Evolutionary conservation across 2,329 filamentous ascomycete genomes (phyloP), one percentile per base, ranked within the genome.

Genomic region (Passalora sequoiae): DNA sequence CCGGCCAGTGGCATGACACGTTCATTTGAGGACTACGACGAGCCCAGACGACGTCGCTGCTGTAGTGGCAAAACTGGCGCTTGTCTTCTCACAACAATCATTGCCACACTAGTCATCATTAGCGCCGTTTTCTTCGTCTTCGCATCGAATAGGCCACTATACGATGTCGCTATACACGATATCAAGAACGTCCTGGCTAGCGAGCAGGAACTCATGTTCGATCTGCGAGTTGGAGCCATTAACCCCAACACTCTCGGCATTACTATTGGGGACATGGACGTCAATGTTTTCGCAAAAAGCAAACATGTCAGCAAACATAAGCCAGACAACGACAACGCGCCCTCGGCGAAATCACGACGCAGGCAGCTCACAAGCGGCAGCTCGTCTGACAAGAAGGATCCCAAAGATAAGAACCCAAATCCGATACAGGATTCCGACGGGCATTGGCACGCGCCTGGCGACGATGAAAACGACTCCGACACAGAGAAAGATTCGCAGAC

Each of bases 241-340:
- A 98, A 98, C 62, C 89, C 91, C 1, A 98, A 97, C 56, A 81
- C 96, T 29, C 84, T 97, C 28, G 81, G 88, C 2, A 84, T 98
- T 30, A 84, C 84, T 2, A 80, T 98, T 27, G 82, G 86, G 51
- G 82, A 89, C 35, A 84, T 94, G 60, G 89, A 97, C 62, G 75
- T 97, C 44, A 89, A 94, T 59, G 78, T 98, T 22, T 97, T 97
- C 66, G 92, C 92, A 21, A 95, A 94, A 66, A 96, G 89, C 47
- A 87, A 86, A 47, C 86, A 91, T 61, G 85, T 91, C 9, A 86
- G 86, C 16, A n/a, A 33, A 21, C 43, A 41, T 22, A 49, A 49
- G 38, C 45, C 45, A 9, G 40, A 46, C 13, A 36, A 33, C 17
- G 19, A 24, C 3, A 24, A 21, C 2, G 33, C n/a, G 1, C 16